Evolutionary conservation across 768 basidiomycete genomes (phyloP).

Genomic region (Naganishia vishniacii): DNA sequence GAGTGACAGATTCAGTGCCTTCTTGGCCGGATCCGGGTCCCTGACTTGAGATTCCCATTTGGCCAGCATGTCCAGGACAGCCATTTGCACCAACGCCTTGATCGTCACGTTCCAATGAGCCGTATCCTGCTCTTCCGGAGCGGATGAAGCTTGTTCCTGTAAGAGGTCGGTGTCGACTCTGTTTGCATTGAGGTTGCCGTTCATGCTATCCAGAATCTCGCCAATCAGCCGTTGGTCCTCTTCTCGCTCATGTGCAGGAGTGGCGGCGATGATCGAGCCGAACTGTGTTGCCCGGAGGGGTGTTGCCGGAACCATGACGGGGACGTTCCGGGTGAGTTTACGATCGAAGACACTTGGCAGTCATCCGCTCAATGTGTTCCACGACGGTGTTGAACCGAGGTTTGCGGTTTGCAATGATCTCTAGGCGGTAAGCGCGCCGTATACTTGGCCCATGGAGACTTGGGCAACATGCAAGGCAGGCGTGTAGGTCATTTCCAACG

Average conservation of each 20-base stretch:
- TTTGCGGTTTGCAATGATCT: too few species aligned
- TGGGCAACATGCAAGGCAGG: too few species aligned
- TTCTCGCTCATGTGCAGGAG: slow-evolving; percentile 13
- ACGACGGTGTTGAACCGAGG: too few species aligned
- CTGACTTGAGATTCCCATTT: not conserved
- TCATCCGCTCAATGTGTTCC: not conserved
- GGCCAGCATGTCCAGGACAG: slow-evolving; percentile 20
- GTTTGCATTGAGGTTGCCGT: slow-evolving; percentile 5
- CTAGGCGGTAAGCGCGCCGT: too few species aligned
- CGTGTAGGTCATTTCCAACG: too few species aligned
- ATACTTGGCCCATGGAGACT: too few species aligned
- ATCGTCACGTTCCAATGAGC: slow-evolving; percentile 18
- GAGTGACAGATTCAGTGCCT: slow-evolving; percentile 2
- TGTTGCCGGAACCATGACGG: slow-evolving; percentile 21
- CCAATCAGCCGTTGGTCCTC: slow-evolving; percentile 21
- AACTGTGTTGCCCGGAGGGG: slow-evolving; percentile 21
- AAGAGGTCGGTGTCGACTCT: not conserved
- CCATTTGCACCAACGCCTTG: slow-evolving; percentile 18
- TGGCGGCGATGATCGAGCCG: slow-evolving; percentile 20
- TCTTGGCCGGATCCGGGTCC: not conserved
- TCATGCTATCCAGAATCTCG: slow-evolving; percentile 18
- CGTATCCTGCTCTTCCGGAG: not conserved
- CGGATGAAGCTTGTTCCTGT: not conserved
- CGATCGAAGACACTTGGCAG: not conserved
- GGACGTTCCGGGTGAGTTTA: not conserved